Evolutionary conservation across 179 eudicot genomes (phyloP), one percentile per base, ranked within the genome.

Genomic region (Sideroxylon spinosum): DNA sequence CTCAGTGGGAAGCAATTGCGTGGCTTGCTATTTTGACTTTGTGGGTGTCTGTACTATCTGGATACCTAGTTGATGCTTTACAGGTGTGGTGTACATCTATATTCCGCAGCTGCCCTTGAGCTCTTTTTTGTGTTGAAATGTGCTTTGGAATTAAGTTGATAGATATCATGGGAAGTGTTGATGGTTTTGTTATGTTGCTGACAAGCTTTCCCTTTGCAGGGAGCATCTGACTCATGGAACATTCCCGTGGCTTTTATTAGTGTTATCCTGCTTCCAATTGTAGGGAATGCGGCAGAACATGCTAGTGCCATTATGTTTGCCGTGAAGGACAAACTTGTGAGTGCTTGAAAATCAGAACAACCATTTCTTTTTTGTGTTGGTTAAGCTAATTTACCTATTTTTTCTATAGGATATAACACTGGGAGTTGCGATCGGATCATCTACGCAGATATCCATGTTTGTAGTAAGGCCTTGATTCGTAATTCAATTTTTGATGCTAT

Each of bases 371-470:
- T 13, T 75, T 75, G n/a, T 59, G n/a, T 64, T 52, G 37, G 23
- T 56, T 65, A 22, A 44, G 19, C 76, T 74, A 68, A 74, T 55
- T 60, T 76, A 57, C 70, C 12, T 53, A 12, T 48, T 56, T 61
- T 25, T 59, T 77, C 76, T 81, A 60, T 81, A 95, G 99, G 99
- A 93, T 78, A 95, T 93, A 59, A 88, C 97, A 4, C 89, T 95
- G 79, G 97, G 98, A 80, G 95, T 91, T 52, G 98, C 97, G 32
- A 91, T 95, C 80, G 99, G 99, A 82, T 95, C 98, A 49, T 95
- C 97, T 69, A 95, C 99, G 25, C 99, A 93, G 83, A 95, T 93
- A 84, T 89, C 97, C 25, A 95, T 95, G 99, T 95, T 95, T 86
- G 94, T 95, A 93, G 99, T 95, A 84, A 90, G 87, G 59, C 80